These are phyloP conservation scores for Candida anutae DNA, from an alignment of 1,139 yeast species.

Conservation along the genomic window DNA sequence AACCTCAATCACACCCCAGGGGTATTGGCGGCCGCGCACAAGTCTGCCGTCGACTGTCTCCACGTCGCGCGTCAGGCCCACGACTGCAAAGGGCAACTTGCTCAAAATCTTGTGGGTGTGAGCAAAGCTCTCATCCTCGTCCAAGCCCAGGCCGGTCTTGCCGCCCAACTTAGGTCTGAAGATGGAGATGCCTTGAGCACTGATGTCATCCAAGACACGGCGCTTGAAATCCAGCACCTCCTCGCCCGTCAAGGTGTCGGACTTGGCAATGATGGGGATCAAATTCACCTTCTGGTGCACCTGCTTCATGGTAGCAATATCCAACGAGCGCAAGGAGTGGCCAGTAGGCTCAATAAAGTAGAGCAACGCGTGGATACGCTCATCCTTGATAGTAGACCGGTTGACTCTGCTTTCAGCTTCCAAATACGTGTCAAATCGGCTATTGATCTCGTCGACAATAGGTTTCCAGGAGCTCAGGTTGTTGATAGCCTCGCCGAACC, in stretches of 20 bases:
- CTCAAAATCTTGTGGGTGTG: conserved; percentile 62
- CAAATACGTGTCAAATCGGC: conserved; percentile 78
- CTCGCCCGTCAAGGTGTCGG: conserved; percentile 87
- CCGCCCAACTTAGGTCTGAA: conserved; percentile 77
- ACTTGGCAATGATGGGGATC: conserved; percentile 91
- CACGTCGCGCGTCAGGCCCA: conserved; percentile 80
- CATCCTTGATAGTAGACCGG: conserved; percentile 65
- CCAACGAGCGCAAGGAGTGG: conserved; percentile 83
- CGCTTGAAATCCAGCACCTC: conserved; percentile 73
- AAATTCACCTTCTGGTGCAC: conserved; percentile 88
- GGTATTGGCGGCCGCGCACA: conserved; percentile 91
- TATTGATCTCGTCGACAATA: conserved; percentile 81
- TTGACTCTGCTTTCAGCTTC: conserved; percentile 86
- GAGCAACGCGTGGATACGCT: conserved; percentile 79
- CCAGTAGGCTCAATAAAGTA: conserved; percentile 97
- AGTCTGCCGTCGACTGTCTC: conserved; percentile 66
- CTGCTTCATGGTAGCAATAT: conserved; percentile 80
- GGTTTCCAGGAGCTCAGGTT: conserved; percentile 90
- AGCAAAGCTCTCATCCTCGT: conserved; percentile 74
- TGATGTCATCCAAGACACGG: conserved; percentile 69
- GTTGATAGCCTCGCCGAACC: conserved; percentile 89
- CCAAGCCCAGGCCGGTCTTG: conserved; percentile 27
- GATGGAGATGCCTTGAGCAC: conserved; percentile 65
- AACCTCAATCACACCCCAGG: conserved; percentile 97
- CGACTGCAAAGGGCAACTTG: conserved; percentile 86